Base-by-base conservation (phyloP, 106 monocot species). In the Platanthera zijinensis region DNA sequence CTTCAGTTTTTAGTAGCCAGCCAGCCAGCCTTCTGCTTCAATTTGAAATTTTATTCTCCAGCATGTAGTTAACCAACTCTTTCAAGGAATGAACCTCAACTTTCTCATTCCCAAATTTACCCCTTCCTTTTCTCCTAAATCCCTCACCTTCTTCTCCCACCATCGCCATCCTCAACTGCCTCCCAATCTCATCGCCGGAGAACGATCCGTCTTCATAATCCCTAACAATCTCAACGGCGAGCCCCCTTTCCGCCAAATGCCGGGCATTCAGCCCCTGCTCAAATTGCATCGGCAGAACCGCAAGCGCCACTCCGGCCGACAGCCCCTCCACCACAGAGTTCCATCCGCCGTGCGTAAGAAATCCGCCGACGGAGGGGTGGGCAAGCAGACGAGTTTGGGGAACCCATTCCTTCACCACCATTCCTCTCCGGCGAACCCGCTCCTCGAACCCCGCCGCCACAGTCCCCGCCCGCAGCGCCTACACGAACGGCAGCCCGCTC, bases 191-290 rank as follows among this genome's bases (percentile, higher is more conserved):
- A 1, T 83, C 75, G 46, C 72, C 83, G 4, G 75, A 81, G 18
- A 88, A 83, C 5, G 78, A 72, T 4, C 85, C 88, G 39, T 88
- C 83, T 7, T n/a, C n/a, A 5, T 76, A 80, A 0, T 80, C 57
- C 67, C 85, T 83, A 11, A 52, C 50, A 66, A 88, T 85, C 78
- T 85, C 88, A 28, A 81, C 49, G 13, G 77, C 83, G 19, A 81
- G 8, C 52, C 77, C 77, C 76, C 21, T 83, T 73, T 83, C 88
- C 56, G 56, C 78, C 49, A 88, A 10, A 14, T 68, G 7, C 72
- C 83, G 72, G 0, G 83, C 85, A 62, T 83, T 85, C 39, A 88
- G 85, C 54, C 85, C 85, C 62, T 88, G 88, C 18, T 88, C 85
- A 46, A 81, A 83, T 51, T 83, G 57, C 52, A 88, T 51, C 6